These are phyloP conservation scores for Clonostachys byssicola DNA, from an alignment of 2,329 filamentous ascomycete species.

Conservation along the genomic window DNA sequence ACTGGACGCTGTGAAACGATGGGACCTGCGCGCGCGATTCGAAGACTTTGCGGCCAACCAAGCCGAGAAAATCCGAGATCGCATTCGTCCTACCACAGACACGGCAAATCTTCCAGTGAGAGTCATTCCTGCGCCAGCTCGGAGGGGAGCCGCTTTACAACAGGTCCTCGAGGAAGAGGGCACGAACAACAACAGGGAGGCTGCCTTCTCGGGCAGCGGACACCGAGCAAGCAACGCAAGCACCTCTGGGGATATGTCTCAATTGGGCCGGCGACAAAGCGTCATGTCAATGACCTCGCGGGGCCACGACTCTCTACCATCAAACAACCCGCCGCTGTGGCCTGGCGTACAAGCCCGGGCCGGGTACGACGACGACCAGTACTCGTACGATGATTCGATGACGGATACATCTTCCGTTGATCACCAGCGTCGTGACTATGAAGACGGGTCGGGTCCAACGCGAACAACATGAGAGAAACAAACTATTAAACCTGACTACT, in stretches of 20 bases:
- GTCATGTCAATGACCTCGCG: slow-evolving; percentile 7
- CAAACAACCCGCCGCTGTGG: slow-evolving; percentile 35
- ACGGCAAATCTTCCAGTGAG: slow-evolving; percentile 53
- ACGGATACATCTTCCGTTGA: slow-evolving; percentile 19
- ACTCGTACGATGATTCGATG: slow-evolving; percentile 19
- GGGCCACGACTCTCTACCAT: slow-evolving; percentile 17
- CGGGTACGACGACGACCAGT: slow-evolving; percentile 24
- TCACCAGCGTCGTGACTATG: slow-evolving; percentile 12
- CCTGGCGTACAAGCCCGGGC: slow-evolving; percentile 28
- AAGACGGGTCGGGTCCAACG: slow-evolving; percentile 9
- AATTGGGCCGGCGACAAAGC: slow-evolving; percentile 12
- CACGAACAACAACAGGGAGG: background rate
- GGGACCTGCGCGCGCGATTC: slow-evolving; percentile 53
- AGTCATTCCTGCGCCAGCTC: slow-evolving; percentile 57
- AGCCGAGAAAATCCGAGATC: slow-evolving; percentile 55
- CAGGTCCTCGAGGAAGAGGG: slow-evolving; percentile 52
- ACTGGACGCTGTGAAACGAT: slow-evolving; percentile 22
- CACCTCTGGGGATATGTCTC: slow-evolving; percentile 6
- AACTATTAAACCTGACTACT: background rate
- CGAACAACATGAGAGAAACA: background rate
- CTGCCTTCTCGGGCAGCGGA: background rate
- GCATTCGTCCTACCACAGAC: slow-evolving; percentile 46
- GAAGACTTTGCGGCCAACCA: slow-evolving; percentile 60
- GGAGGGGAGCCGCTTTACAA: slow-evolving; percentile 52
- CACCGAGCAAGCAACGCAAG: slow-evolving; percentile 5